Evolutionary conservation across 2,329 filamentous ascomycete genomes (phyloP).

Genomic region (Colletotrichum chlorophyti): DNA sequence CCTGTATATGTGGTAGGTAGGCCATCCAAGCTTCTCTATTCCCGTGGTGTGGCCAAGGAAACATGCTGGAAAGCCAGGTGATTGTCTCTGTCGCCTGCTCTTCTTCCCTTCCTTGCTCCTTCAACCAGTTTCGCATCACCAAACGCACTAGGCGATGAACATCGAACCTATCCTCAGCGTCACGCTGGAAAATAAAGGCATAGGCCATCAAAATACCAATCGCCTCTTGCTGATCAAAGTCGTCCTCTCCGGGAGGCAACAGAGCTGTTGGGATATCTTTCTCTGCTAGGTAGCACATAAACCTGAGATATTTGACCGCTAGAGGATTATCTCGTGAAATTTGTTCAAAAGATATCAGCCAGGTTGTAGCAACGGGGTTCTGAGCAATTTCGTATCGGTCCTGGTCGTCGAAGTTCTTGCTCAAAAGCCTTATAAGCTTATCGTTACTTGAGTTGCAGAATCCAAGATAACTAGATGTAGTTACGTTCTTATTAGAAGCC

Average conservation of each 20-base stretch:
- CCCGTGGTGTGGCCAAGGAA: slow-evolving; percentile 25
- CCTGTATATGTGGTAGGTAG: slow-evolving; percentile 33
- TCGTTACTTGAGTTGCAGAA: slow-evolving; percentile 33
- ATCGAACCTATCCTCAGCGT: slow-evolving; percentile 30
- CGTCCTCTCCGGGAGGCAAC: slow-evolving; percentile 27
- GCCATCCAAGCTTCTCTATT: slow-evolving; percentile 32
- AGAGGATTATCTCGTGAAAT: slow-evolving; percentile 33
- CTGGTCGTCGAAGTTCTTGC: slow-evolving; percentile 38
- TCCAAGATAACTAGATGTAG: slow-evolving; percentile 35
- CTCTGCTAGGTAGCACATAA: slow-evolving; percentile 37
- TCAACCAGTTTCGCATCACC: slow-evolving; percentile 38
- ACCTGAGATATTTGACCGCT: slow-evolving; percentile 37
- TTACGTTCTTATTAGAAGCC: slow-evolving; percentile 32
- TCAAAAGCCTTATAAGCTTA: slow-evolving; percentile 34
- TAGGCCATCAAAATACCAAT: slow-evolving; percentile 36
- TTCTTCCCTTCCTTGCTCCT: slow-evolving; percentile 14
- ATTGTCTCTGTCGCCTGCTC: slow-evolving; percentile 11
- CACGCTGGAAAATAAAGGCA: slow-evolving; percentile 37
- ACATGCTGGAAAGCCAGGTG: slow-evolving; percentile 17
- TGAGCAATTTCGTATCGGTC: slow-evolving; percentile 32
- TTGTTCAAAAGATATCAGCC: slow-evolving; percentile 42
- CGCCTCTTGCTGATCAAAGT: slow-evolving; percentile 31
- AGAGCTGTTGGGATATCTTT: slow-evolving; percentile 38
- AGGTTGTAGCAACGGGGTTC: slow-evolving; percentile 41
- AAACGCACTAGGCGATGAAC: slow-evolving; percentile 41